Conservation (phyloP, 768 basidiomycete genomes). For the Brasilioporus rufonigricans region DNA sequence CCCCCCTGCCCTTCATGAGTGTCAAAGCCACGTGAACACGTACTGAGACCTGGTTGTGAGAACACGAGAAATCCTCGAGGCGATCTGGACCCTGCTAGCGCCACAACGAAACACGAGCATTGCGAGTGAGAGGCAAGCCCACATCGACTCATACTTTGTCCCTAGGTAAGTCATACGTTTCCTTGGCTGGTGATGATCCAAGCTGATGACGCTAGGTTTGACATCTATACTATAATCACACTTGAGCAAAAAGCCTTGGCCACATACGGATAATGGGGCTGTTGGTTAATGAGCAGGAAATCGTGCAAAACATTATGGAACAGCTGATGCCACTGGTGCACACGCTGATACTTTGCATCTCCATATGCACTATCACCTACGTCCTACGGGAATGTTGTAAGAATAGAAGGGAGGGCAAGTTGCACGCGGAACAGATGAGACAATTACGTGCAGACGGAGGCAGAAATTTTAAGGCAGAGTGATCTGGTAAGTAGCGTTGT, state of each 20-base stretch:
- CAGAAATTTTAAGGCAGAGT: not conserved
- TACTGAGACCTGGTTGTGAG: not conserved
- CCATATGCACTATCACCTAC: constrained; percentile 17
- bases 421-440: constrained; percentile 17
- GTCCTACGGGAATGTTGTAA: constrained; percentile 13
- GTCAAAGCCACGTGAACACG: not conserved
- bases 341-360: constrained; percentile 9
- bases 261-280: constrained; percentile 13
- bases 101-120: not conserved
- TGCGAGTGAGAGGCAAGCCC: not conserved
- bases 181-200: not conserved
- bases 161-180: not conserved
- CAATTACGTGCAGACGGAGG: not conserved
- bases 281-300: constrained; percentile 17
- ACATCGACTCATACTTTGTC: not conserved
- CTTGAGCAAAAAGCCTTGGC: not conserved
- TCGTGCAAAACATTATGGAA: constrained; percentile 7
- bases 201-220: not conserved
- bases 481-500: not conserved
- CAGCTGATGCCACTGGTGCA: constrained; percentile 15
- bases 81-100: not conserved
- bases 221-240: not conserved
- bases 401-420: constrained; percentile 18
- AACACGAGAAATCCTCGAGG: constrained; percentile 7
- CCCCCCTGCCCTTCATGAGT: not conserved